Percentiles rank a stretch among this genome's conserved stretches.
These are phyloP conservation scores for Blastobotrys chiropterorum DNA, from an alignment of 805 yeast genomes.

Conservation along the genomic window DNA sequence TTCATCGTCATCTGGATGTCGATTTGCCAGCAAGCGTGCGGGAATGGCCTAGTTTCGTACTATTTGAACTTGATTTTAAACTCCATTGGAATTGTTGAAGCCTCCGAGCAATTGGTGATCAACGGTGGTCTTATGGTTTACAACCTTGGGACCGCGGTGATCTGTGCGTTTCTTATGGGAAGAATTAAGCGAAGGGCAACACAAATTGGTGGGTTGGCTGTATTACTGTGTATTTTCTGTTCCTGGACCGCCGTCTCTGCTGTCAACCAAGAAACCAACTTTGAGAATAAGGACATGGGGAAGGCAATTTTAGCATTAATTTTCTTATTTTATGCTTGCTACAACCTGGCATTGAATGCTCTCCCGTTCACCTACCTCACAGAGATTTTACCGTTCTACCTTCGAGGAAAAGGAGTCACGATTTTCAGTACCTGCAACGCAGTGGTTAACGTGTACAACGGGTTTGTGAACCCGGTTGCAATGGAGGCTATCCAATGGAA, in stretches of 20 bases:
- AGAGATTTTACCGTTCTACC: slow-evolving; percentile 22
- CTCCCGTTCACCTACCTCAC: slow-evolving; percentile 35
- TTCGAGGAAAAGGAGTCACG: slow-evolving; percentile 15
- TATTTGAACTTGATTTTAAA: slow-evolving; percentile 45
- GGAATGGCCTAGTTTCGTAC: slow-evolving; percentile 27
- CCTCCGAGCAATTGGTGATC: slow-evolving; percentile 14
- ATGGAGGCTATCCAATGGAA: slow-evolving; percentile 39
- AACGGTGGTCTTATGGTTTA: slow-evolving; percentile 14
- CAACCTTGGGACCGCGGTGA: slow-evolving; percentile 7
- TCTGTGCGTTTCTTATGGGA: slow-evolving; percentile 13
- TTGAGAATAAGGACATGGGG: slow-evolving; percentile 6
- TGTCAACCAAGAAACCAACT: slow-evolving; percentile 5
- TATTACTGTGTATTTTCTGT: slow-evolving; percentile 13
- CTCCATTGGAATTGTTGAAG: slow-evolving; percentile 45
- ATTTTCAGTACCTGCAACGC: no score
- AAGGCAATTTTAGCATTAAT: slow-evolving; percentile 14
- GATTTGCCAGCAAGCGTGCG: slow-evolving; percentile 10
- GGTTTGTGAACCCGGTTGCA: slow-evolving; percentile 35
- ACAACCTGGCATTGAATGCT: slow-evolving; percentile 25
- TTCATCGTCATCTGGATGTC: slow-evolving; percentile 7
- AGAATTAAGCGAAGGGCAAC: slow-evolving; percentile 11
- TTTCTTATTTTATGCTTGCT: slow-evolving; percentile 12
- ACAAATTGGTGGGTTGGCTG: slow-evolving; percentile 8
- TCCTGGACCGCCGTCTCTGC: slow-evolving; percentile 33
- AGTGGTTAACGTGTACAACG: slow-evolving; percentile 24